phyloP scores from a whole-genome alignment of 805 yeast species.

The Zygotorulaspora chibaensis region DNA sequence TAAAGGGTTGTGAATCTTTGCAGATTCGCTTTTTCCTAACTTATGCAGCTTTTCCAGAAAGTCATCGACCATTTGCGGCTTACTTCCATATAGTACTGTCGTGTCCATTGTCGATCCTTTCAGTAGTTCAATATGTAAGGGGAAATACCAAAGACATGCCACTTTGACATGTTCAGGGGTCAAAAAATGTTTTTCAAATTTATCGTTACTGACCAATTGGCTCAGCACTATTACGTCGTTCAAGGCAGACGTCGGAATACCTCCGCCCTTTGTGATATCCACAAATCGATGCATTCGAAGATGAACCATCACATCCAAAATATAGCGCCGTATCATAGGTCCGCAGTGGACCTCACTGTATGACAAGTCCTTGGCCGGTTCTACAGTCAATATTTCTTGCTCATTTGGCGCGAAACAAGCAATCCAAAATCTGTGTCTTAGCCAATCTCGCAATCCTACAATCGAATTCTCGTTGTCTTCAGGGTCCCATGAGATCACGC shows the following conservation, averaged over 20 bases:
- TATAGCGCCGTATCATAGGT: slow-evolving; percentile 49
- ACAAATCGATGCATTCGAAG: slow-evolving; percentile 54
- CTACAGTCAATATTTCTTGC: slow-evolving; percentile 3
- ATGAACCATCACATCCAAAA: slow-evolving; percentile 54
- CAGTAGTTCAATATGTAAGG: slow-evolving; percentile 49
- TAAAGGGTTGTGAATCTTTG: slow-evolving; percentile 22
- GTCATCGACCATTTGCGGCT: slow-evolving; percentile 26
- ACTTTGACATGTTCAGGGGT: slow-evolving; percentile 50
- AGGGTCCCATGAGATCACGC: slow-evolving; percentile 13
- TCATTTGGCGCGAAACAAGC: slow-evolving; percentile 20
- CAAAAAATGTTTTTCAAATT: slow-evolving; percentile 39
- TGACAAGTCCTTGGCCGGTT: background rate
- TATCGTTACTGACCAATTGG: slow-evolving; percentile 36
- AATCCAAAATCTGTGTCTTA: slow-evolving; percentile 43
- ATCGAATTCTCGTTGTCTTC: background rate
- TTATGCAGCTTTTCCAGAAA: slow-evolving; percentile 20
- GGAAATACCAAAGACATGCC: slow-evolving; percentile 47
- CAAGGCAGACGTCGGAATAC: slow-evolving; percentile 47
- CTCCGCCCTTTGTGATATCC: slow-evolving; percentile 39
- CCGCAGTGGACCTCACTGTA: slow-evolving; percentile 35
- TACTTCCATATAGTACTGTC: slow-evolving; percentile 30
- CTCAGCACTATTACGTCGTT: slow-evolving; percentile 41
- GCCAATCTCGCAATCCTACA: slow-evolving; percentile 22
- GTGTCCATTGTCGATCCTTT: slow-evolving; percentile 34
- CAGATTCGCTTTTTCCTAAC: slow-evolving; percentile 16